These are phyloP conservation scores for Globisporangium recalcitrans DNA, from an alignment of 352 stramenopile species.

Conservation along the genomic window DNA sequence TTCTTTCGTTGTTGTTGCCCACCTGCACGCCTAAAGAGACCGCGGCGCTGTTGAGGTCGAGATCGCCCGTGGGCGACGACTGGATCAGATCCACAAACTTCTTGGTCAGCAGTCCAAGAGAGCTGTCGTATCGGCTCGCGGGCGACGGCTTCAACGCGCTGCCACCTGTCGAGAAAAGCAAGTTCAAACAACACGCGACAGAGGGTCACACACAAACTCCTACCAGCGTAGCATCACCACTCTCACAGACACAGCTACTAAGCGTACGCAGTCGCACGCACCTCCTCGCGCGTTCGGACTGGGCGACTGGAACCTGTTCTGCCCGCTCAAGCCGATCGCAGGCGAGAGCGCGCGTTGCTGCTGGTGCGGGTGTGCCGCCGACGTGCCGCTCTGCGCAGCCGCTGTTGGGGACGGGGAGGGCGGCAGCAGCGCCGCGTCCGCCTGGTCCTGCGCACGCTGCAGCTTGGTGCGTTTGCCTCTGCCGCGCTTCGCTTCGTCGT, in stretches of 20 bases:
- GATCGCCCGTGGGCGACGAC: slow-evolving; percentile 74
- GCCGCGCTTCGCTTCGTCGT: slow-evolving; percentile 66
- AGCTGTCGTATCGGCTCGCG: slow-evolving; percentile 93
- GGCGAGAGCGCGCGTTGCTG: slow-evolving; percentile 7
- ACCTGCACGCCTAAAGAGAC: slow-evolving; percentile 76
- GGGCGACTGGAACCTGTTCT: slow-evolving; percentile 42
- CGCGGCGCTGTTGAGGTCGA: slow-evolving; percentile 95
- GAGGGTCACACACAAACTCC: not conserved
- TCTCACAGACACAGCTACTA: not conserved
- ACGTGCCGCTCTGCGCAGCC: slow-evolving; percentile 10
- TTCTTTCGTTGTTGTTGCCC: slow-evolving; percentile 3
- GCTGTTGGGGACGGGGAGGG: slow-evolving; percentile 10
- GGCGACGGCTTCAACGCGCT: slow-evolving; percentile 55
- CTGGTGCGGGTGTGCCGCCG: not conserved
- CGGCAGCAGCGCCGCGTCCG: slow-evolving; percentile 17
- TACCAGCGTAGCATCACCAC: not conserved
- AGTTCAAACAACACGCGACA: not conserved
- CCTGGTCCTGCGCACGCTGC: slow-evolving; percentile 32
- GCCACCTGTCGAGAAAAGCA: no score
- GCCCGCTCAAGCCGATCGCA: slow-evolving; percentile 16
- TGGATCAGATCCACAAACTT: slow-evolving; percentile 96
- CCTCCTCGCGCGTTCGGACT: slow-evolving; percentile 38
- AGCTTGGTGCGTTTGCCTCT: slow-evolving; percentile 52
- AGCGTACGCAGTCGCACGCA: slow-evolving; percentile 4
- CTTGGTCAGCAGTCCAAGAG: slow-evolving; percentile 94